Percentiles rank a stretch among this genome's conserved stretches.
These are phyloP conservation scores for Blepharisma japonicum DNA, from an alignment of 73 alveolate species.

Conservation along the genomic window DNA sequence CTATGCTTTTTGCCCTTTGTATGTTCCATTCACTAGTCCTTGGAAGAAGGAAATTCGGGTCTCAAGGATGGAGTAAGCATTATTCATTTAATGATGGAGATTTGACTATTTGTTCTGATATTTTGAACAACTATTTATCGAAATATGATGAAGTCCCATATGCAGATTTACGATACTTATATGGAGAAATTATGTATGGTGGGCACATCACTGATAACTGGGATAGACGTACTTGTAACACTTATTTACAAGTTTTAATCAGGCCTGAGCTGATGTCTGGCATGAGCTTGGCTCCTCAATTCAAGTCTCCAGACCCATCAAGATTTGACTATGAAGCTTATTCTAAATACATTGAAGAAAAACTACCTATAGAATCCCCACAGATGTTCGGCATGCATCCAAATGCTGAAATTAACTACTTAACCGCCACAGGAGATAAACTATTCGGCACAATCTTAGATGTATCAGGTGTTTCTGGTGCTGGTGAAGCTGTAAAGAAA, in stretches of 20 bases:
- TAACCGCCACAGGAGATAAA: slow-evolving; percentile 84
- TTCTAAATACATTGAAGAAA: slow-evolving; percentile 89
- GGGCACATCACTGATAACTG: slow-evolving; percentile 99
- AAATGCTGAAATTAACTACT: slow-evolving; percentile 98
- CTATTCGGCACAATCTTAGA: slow-evolving; percentile 91
- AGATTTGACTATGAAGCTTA: slow-evolving; percentile 93
- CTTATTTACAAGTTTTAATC: slow-evolving; percentile 92
- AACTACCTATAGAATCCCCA: slow-evolving; percentile 96
- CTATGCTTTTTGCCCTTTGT: slow-evolving; percentile 96
- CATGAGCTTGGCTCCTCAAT: slow-evolving; percentile 94
- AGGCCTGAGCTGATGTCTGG: slow-evolving; percentile 92
- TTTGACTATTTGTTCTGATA: slow-evolving; percentile 98
- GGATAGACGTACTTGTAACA: slow-evolving; percentile 99
- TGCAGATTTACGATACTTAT: slow-evolving; percentile 98
- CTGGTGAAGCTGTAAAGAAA: slow-evolving; percentile 73
- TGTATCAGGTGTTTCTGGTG: slow-evolving; percentile 87
- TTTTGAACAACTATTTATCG: slow-evolving; percentile 95
- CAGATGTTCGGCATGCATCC: slow-evolving; percentile 99
- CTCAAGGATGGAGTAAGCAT: slow-evolving; percentile 98
- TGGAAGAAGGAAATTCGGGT: slow-evolving; percentile 98
- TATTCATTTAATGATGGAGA: slow-evolving; percentile 99
- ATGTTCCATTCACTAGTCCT: slow-evolving; percentile 98
- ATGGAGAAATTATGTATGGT: slow-evolving; percentile 99
- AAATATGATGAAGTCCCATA: slow-evolving; percentile 98
- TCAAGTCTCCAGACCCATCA: slow-evolving; percentile 99